Base-by-base conservation (phyloP, 805 yeast species). In the Ogataea methylovora region DNA sequence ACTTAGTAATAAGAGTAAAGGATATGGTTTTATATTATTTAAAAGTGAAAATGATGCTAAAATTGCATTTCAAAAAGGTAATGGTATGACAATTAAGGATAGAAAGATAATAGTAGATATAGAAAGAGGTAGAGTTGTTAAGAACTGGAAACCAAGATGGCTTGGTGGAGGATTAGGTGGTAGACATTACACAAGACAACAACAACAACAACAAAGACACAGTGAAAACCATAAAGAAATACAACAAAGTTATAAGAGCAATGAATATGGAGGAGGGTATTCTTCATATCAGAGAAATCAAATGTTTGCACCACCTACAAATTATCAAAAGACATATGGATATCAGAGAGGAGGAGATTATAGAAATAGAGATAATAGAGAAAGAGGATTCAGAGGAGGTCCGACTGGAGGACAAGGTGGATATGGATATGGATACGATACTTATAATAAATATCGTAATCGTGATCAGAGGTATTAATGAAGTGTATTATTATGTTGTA, bases 131-230 rank as follows among this genome's bases (percentile, higher is more conserved):
- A 59, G 92, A 30, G 55, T 75, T 1, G 69, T 72, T 12, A 70
- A 79, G 36, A 71, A 68, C 43, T 84, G 88, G 82, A 69, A 67
- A 36, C 92, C 94, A 1, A 52, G 82, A 45, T 54, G 90, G 38
- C 62, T 90, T 3, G 96, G 95, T 1, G 97, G 97, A 4, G 97
- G 97, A 0, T 57, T 84, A n/a, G 97, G 97, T 4, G 95, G 95
- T 2, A 41, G 59, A 34, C 31, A 32, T 13, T 35, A 18, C 8
- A 18, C 6, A 12, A n/a, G 7, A 13, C 12, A 7, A 17, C 8
- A 27, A 18, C 6, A n/a, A 18, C 7, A 9, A 18, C 11, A 16
- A 12, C 5, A 6, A 27, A 8, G 13, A 8, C 6, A 24, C 26
- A 11, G n/a, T 13, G 26, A 11, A 8, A 22, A 24, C 26, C n/a